phyloP scores from a whole-genome alignment of 345 rosid species.

The Erodium maritimum region DNA sequence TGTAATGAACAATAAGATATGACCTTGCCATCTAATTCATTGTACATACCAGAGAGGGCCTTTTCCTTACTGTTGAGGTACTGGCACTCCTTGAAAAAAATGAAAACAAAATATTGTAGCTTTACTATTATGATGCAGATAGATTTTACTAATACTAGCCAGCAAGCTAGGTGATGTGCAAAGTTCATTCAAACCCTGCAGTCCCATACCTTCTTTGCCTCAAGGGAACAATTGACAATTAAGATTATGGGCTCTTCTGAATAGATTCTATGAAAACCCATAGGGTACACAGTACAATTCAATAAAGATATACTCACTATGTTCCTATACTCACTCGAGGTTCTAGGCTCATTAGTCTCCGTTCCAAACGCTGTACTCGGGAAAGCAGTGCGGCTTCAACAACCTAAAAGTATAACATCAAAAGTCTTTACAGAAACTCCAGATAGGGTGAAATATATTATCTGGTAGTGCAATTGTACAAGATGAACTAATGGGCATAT shows the following conservation, averaged over 20 bases:
- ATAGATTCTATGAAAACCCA: no score
- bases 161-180: neutral
- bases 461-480: neutral
- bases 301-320: constrained; percentile 35
- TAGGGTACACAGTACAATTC: constrained; percentile 6
- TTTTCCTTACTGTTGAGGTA: no score
- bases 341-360: constrained; percentile 69
- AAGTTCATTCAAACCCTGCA: neutral
- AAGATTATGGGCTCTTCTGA: neutral
- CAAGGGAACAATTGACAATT: neutral
- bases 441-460: neutral
- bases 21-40: no score
- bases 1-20: no score
- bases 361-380: constrained; percentile 72
- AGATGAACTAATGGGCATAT: no score
- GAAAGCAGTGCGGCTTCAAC: constrained; percentile 90
- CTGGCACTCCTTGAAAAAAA: no score
- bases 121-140: no score
- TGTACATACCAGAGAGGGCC: no score
- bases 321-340: constrained; percentile 87
- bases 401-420: constrained; percentile 33
- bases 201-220: neutral
- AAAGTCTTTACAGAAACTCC: neutral
- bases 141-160: neutral
- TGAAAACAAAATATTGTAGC: no score